Evolutionary conservation across 306 rosid species (phyloP).

Genomic region (Gynostemma pentaphyllum): DNA sequence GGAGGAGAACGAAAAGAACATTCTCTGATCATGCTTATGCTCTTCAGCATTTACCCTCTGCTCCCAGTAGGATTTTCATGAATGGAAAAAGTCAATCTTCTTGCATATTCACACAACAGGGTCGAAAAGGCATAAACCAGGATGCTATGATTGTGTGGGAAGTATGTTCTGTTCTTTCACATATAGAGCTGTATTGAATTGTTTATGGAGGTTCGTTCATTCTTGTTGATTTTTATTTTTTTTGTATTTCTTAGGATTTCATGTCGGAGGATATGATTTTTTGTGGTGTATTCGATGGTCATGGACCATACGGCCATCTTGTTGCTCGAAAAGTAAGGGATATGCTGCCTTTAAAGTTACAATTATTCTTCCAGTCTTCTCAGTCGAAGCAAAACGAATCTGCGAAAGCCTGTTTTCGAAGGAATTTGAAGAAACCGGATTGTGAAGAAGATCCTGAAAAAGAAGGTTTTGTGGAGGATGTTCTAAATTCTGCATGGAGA

Average conservation of each 20-base stretch:
- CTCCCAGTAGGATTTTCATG: conserved; percentile 60
- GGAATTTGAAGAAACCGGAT: conserved; percentile 32
- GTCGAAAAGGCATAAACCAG: conserved; percentile 91
- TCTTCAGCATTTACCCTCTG: conserved; percentile 49
- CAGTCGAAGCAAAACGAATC: conserved; percentile 44
- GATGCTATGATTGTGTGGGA: conserved; percentile 99
- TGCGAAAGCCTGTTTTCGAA: conserved; percentile 40
- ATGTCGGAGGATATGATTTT: conserved; percentile 67
- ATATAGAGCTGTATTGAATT: not conserved
- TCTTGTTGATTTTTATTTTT: not conserved
- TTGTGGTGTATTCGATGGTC: conserved; percentile 95
- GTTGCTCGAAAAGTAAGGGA: conserved; percentile 92
- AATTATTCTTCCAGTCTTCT: conserved; percentile 50
- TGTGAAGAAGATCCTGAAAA: conserved; percentile 47
- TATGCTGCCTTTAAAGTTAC: conserved; percentile 58
- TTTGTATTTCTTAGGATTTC: conserved; percentile 76
- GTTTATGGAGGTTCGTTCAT: not conserved
- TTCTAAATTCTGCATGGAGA: conserved; percentile 52
- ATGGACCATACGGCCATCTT: conserved; percentile 91
- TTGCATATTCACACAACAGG: conserved; percentile 87
- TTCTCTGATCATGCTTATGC: conserved; percentile 57
- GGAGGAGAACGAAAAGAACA: conserved; percentile 58
- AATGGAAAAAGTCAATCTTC: conserved; percentile 78
- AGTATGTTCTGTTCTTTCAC: conserved; percentile 38
- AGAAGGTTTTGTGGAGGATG: conserved; percentile 45